Percentiles rank a stretch among this genome's conserved stretches.
phyloP scores from a whole-genome alignment of 2,329 filamentous ascomycete genomes.

The Madurella mycetomatis region DNA sequence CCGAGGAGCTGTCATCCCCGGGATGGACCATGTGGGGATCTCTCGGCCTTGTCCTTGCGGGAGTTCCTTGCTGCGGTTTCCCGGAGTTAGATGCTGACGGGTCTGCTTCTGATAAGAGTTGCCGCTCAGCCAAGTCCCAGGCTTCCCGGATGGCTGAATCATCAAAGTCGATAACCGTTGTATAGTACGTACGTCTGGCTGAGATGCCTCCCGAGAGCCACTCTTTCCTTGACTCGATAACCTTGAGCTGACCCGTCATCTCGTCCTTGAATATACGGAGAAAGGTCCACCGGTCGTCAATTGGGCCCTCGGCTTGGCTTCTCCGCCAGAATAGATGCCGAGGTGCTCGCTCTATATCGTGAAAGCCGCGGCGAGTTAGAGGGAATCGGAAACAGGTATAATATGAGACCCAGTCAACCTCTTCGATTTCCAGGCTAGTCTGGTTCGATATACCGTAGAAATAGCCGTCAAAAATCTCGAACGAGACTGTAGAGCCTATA shows the following conservation, averaged over 20 bases:
- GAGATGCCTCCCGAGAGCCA: slow-evolving; percentile 53
- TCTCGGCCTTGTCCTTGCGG: slow-evolving; percentile 25
- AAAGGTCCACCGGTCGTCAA: slow-evolving; percentile 70
- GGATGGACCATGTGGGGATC: slow-evolving; percentile 45
- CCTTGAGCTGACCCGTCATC: slow-evolving; percentile 50
- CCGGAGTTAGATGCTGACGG: neutral
- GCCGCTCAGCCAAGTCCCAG: neutral
- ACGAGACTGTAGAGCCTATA: slow-evolving; percentile 64
- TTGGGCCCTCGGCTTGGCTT: slow-evolving; percentile 63
- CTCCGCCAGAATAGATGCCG: slow-evolving; percentile 57
- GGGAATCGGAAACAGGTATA: slow-evolving; percentile 65
- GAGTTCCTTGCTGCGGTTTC: neutral
- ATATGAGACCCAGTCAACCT: slow-evolving; percentile 63
- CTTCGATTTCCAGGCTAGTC: slow-evolving; percentile 56
- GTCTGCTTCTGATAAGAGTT: neutral
- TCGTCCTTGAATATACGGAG: slow-evolving; percentile 60
- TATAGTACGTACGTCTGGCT: slow-evolving; percentile 64
- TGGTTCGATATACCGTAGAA: slow-evolving; percentile 70
- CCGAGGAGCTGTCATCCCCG: slow-evolving; percentile 40
- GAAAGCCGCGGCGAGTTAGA: slow-evolving; percentile 41
- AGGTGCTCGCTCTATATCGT: slow-evolving; percentile 38
- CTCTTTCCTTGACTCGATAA: slow-evolving; percentile 66
- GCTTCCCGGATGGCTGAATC: neutral
- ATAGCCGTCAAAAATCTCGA: slow-evolving; percentile 61
- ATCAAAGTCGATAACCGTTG: slow-evolving; percentile 46